phyloP scores from a whole-genome alignment of 225 moss, liverwort and hornwort genomes.

The Climacium dendroides region DNA sequence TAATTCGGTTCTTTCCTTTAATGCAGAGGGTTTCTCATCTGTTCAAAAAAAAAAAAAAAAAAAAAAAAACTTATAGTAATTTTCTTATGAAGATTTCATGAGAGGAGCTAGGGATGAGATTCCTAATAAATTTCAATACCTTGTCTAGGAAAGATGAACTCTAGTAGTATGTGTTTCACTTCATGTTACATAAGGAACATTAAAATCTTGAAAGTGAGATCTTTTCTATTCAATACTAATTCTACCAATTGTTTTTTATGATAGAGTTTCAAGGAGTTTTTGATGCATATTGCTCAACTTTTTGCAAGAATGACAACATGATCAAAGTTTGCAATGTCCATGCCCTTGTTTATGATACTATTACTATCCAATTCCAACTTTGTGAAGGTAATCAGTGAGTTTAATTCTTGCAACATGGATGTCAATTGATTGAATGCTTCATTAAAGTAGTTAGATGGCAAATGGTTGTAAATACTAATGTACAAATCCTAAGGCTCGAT shows the following conservation, averaged over 20 bases:
- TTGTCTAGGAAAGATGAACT: neutral
- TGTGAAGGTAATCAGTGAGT: no score
- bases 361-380: neutral
- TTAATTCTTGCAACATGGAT: no score
- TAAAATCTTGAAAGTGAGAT: neutral
- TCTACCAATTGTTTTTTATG: no score
- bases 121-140: neutral
- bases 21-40: no score
- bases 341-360: neutral
- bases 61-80: no score
- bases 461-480: neutral
- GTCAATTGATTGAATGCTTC: no score
- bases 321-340: neutral
- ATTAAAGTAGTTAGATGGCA: neutral
- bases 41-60: no score
- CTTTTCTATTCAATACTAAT: neutral
- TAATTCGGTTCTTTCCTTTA: no score
- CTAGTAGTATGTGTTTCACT: neutral
- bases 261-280: rapidly evolving
- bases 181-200: neutral
- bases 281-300: no score
- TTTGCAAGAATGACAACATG: neutral
- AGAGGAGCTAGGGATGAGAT: neutral
- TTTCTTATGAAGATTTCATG: no score
- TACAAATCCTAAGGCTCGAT: no score